Evolutionary conservation across 1,284 basidiomycete species (phyloP).

Genomic region (Malassezia slooffiae): DNA sequence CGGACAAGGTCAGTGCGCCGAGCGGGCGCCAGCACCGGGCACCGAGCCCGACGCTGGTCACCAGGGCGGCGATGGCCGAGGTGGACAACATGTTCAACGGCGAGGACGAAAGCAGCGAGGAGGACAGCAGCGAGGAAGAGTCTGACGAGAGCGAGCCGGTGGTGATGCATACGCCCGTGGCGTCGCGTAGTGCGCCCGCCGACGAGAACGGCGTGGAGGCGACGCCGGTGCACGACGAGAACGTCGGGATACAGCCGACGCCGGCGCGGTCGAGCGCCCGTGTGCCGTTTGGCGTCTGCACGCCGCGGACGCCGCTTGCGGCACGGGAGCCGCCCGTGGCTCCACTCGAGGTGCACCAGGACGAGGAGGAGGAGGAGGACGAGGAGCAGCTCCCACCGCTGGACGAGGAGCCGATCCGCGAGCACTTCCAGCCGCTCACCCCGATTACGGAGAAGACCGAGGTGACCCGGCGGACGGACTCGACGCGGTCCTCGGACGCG

Average conservation of each 20-base stretch:
- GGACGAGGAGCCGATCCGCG: constrained; percentile 16
- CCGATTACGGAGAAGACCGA: constrained; percentile 39
- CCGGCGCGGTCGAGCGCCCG: not conserved
- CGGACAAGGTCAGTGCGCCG: not conserved
- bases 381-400: constrained; percentile 6
- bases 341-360: constrained; percentile 23
- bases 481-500: not conserved
- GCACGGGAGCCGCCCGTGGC: constrained; percentile 14
- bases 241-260: constrained; percentile 3
- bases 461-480: constrained; percentile 25
- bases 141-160: constrained; percentile 17
- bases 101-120: constrained; percentile 15
- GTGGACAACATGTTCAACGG: constrained; percentile 44
- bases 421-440: constrained; percentile 31
- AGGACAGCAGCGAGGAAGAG: constrained; percentile 18
- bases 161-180: constrained; percentile 6
- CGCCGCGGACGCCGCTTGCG: constrained; percentile 11
- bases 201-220: constrained; percentile 24
- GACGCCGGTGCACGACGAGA: constrained; percentile 8
- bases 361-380: constrained; percentile 22
- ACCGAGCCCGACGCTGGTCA: constrained; percentile 35
- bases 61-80: constrained; percentile 34
- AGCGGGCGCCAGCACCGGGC: not conserved
- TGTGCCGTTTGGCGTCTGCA: not conserved
- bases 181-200: constrained; percentile 1